Conservation (phyloP, 2,329 filamentous ascomycete species). For the Colletotrichum chrysophilum region DNA sequence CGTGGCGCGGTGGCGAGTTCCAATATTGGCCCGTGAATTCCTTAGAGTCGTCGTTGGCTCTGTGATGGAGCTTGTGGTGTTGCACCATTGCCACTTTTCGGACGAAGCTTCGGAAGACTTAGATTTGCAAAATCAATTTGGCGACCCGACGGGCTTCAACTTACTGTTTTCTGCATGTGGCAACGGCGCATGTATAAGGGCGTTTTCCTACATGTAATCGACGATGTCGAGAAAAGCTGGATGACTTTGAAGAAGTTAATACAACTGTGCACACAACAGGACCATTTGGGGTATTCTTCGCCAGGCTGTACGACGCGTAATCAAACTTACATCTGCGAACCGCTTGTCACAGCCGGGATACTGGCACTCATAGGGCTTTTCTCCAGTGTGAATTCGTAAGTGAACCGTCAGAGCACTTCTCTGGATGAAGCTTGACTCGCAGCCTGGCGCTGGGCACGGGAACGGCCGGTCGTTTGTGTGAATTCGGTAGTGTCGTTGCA, state of each 20-base stretch:
- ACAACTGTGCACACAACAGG: accelerated
- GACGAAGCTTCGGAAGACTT: not conserved
- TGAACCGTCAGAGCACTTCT: conserved; percentile 74
- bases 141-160: not conserved
- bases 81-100: not conserved
- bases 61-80: not conserved
- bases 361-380: conserved; percentile 74
- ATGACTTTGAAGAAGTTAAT: not conserved
- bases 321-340: conserved; percentile 67
- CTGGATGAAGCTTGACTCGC: conserved; percentile 75
- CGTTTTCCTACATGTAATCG: not conserved
- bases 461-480: conserved; percentile 76
- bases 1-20: not conserved
- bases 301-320: not conserved
- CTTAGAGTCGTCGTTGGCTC: not conserved
- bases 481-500: conserved; percentile 73
- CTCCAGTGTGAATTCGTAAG: conserved; percentile 72
- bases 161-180: not conserved
- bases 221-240: not conserved
- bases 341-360: conserved; percentile 70
- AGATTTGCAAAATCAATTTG: not conserved
- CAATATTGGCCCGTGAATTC: not conserved
- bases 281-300: accelerated
- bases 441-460: conserved; percentile 63
- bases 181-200: not conserved